Percentiles rank a stretch among this genome's conserved stretches.
phyloP scores from a whole-genome alignment of 768 basidiomycete species.

The Rhodotorula paludigena region DNA sequence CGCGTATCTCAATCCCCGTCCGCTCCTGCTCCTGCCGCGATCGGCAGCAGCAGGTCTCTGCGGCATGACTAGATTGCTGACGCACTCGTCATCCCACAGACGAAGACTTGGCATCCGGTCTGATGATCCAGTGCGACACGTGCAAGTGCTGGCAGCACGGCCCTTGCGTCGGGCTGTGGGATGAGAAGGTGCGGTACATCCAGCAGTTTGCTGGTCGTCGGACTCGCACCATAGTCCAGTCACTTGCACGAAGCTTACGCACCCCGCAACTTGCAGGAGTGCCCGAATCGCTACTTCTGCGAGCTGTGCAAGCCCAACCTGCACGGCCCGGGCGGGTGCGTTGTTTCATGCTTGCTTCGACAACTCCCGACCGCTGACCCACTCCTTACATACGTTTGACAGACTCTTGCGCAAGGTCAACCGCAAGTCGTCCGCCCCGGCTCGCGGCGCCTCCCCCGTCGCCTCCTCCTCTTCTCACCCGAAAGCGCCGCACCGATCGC shows the following conservation, averaged over 20 bases:
- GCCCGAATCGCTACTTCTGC: constrained; percentile 79
- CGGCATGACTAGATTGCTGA: not conserved
- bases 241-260: not conserved
- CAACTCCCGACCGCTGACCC: too few relatives aligned
- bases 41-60: too few relatives aligned
- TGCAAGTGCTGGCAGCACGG: constrained; percentile 99
- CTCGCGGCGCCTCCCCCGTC: constrained; percentile 48
- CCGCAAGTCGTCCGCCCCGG: constrained; percentile 53
- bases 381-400: not conserved
- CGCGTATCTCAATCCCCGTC: too few relatives aligned
- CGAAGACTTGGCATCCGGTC: constrained; percentile 58
- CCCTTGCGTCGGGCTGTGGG: constrained; percentile 78
- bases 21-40: too few relatives aligned
- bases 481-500: constrained; percentile 55
- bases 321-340: constrained; percentile 52
- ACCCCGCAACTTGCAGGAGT: constrained; percentile 47
- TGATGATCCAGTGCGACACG: constrained; percentile 95
- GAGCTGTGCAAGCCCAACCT: constrained; percentile 85
- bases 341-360: not conserved
- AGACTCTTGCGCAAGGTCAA: constrained; percentile 53
- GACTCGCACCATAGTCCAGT: not conserved
- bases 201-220: constrained; percentile 55
- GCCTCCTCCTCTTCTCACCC: constrained; percentile 51
- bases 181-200: constrained; percentile 51
- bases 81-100: constrained; percentile 48